Evolutionary conservation across 139 green algal species (phyloP).

Genomic region (Haematococcus lacustris): DNA sequence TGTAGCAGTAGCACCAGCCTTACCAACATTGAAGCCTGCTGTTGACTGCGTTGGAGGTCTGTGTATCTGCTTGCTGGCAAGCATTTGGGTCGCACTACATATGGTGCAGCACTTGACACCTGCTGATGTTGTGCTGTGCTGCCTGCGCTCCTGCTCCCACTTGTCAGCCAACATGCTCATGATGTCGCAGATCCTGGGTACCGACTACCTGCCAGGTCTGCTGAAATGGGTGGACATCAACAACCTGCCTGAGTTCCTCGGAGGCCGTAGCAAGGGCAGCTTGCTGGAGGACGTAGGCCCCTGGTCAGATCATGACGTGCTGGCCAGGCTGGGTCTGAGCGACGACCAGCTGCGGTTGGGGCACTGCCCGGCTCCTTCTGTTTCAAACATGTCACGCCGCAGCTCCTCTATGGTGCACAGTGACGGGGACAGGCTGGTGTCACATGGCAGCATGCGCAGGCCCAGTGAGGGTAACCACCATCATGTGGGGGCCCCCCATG

Average conservation of each 20-base stretch:
- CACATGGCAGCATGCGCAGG: neutral
- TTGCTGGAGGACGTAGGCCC: slow-evolving; percentile 77
- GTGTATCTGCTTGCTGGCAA: too few relatives aligned
- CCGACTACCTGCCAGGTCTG: slow-evolving; percentile 63
- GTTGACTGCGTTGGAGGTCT: too few relatives aligned
- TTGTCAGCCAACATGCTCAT: neutral
- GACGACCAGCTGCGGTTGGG: slow-evolving; percentile 16
- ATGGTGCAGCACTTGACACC: too few relatives aligned
- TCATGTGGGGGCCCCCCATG: too few relatives aligned
- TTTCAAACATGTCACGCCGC: neutral
- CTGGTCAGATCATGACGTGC: slow-evolving; percentile 63
- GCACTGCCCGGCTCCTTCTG: too few relatives aligned
- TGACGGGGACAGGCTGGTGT: neutral
- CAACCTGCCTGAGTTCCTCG: slow-evolving; percentile 72
- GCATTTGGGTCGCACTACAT: too few relatives aligned
- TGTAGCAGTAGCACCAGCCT: neutral
- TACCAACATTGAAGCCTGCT: neutral
- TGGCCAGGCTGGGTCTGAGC: slow-evolving; percentile 10
- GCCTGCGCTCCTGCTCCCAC: too few relatives aligned
- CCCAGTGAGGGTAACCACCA: neutral
- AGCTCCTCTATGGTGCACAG: neutral
- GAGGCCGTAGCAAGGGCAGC: slow-evolving; percentile 37
- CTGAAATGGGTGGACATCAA: slow-evolving; percentile 69
- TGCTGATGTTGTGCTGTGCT: too few relatives aligned
- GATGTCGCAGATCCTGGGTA: slow-evolving; percentile 55